Conservation (phyloP, 129 eudicot genomes). For the Rutidosis leptorrhynchoides region DNA sequence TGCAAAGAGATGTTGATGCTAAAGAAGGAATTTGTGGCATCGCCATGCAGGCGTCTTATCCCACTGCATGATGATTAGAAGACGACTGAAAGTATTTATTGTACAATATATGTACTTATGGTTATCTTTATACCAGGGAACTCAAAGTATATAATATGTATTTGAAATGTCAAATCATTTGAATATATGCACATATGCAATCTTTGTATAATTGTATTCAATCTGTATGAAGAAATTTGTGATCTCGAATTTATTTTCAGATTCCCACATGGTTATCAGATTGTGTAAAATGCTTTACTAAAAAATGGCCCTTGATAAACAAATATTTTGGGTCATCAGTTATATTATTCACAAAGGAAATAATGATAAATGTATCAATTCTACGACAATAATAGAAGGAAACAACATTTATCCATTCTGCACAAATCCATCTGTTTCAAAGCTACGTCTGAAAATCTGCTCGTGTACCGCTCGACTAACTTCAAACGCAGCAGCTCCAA, state of each 20-base stretch:
- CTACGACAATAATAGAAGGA: constrained; percentile 60
- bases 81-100: not conserved
- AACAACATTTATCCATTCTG: constrained; percentile 66
- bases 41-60: constrained; percentile 33
- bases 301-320: too few relatives aligned
- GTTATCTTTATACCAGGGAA: constrained; percentile 15
- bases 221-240: not conserved
- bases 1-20: constrained; percentile 31
- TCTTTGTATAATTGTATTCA: not conserved
- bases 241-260: not conserved
- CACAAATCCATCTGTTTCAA: constrained; percentile 56
- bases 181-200: not conserved
- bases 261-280: not conserved
- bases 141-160: not conserved
- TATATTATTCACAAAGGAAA: too few relatives aligned
- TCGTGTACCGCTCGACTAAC: constrained; percentile 62
- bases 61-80: constrained; percentile 18
- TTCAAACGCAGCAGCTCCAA: constrained; percentile 26
- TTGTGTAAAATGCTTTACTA: not conserved
- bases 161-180: not conserved
- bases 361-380: constrained; percentile 38
- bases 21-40: constrained; percentile 34
- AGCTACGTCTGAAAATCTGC: constrained; percentile 51
- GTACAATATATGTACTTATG: constrained; percentile 17
- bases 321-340: too few relatives aligned